Conservation (phyloP, 306 rosid genomes). For the Sicyos edulis region DNA sequence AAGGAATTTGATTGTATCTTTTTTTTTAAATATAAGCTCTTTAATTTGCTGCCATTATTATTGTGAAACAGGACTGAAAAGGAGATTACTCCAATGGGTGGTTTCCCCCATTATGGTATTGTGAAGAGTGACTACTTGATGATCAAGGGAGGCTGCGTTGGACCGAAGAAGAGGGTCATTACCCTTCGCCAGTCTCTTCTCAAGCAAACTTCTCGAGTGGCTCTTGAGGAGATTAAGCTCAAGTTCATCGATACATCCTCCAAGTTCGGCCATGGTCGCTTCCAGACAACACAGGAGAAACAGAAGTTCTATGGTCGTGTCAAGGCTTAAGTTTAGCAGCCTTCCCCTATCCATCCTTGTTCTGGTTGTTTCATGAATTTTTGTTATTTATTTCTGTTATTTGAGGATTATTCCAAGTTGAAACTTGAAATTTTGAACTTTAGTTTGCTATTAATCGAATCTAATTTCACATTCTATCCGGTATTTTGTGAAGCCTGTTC, state of each 20-base stretch:
- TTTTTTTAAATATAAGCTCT: neutral
- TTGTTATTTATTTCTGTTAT: conserved; percentile 14
- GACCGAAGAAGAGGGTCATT: conserved; percentile 78
- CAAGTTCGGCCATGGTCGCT: conserved; percentile 80
- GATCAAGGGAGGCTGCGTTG: conserved; percentile 75
- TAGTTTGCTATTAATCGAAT: neutral
- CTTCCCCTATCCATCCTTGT: neutral
- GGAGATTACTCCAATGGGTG: conserved; percentile 81
- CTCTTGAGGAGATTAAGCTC: conserved; percentile 70
- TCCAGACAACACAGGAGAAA: conserved; percentile 86
- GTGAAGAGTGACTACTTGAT: conserved; percentile 67
- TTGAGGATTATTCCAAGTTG: conserved; percentile 10
- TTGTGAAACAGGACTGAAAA: conserved; percentile 66
- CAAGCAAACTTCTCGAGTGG: conserved; percentile 73
- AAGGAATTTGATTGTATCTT: neutral
- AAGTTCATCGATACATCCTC: conserved; percentile 85
- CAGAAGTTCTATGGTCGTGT: conserved; percentile 72
- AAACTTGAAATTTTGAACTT: conserved; percentile 11
- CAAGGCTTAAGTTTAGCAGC: conserved; percentile 43
- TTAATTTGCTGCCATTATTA: neutral
- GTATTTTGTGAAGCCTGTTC: neutral
- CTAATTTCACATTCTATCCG: neutral
- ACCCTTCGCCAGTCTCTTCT: conserved; percentile 79
- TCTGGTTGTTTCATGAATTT: neutral
- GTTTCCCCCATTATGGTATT: conserved; percentile 82